These are phyloP conservation scores for Gracilaria vermiculophylla DNA, from an alignment of 23 red algal genomes.

Conservation along the genomic window DNA sequence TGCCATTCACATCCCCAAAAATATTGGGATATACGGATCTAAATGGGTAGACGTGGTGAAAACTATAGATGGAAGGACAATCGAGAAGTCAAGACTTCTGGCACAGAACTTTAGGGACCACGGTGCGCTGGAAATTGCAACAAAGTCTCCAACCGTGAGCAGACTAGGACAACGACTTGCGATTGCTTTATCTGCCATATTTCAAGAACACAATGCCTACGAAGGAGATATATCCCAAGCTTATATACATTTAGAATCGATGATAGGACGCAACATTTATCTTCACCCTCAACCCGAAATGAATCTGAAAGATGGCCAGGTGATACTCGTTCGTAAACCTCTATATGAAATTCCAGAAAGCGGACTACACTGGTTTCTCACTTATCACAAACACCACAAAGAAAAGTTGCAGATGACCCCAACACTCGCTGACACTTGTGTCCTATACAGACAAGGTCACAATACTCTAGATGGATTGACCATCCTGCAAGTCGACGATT, in stretches of 20 bases:
- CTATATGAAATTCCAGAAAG: conserved; percentile 25
- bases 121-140: neutral
- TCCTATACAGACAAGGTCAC: too few relatives aligned
- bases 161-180: neutral
- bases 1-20: neutral
- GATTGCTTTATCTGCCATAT: neutral
- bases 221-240: conserved; percentile 42
- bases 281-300: conserved; percentile 13
- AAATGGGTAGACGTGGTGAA: conserved; percentile 15
- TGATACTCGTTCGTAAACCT: conserved; percentile 24
- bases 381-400: neutral
- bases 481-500: conserved; percentile 15
- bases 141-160: conserved; percentile 7
- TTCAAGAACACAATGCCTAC: neutral
- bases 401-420: conserved; percentile 11
- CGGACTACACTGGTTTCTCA: conserved; percentile 12
- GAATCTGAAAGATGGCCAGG: too few relatives aligned
- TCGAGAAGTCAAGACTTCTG: conserved; percentile 3
- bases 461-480: neutral
- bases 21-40: conserved; percentile 13
- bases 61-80: neutral
- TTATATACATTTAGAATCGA: conserved; percentile 29
- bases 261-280: conserved; percentile 27
- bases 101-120: conserved; percentile 5
- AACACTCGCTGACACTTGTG: neutral